These are phyloP conservation scores for Dendrobium catenatum DNA, from an alignment of 106 monocot species.

Conservation along the genomic window DNA sequence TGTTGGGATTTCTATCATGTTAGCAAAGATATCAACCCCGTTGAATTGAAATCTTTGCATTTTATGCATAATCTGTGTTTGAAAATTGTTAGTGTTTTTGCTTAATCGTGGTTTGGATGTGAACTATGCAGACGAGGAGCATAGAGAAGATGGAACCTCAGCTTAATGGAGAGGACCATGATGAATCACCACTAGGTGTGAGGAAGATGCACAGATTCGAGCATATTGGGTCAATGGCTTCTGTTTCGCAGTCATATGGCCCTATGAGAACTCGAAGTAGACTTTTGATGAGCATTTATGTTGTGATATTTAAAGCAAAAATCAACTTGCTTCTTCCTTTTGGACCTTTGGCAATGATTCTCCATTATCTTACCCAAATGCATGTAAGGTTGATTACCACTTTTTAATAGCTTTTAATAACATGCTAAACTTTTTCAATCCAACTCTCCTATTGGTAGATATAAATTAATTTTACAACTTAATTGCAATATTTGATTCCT, in stretches of 20 bases:
- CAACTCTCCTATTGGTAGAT: not conserved
- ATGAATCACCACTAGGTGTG: slow-evolving; percentile 11
- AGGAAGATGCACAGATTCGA: slow-evolving; percentile 52
- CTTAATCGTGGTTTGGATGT: not conserved
- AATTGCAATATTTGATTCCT: not conserved
- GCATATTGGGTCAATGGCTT: slow-evolving; percentile 52
- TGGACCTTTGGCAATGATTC: slow-evolving; percentile 79
- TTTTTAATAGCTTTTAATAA: not conserved
- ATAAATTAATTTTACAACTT: not conserved
- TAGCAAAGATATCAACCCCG: not conserved
- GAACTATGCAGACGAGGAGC: not conserved
- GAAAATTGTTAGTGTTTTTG: not conserved
- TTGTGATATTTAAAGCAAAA: slow-evolving; percentile 78
- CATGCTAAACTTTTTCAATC: not conserved
- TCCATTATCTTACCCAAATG: slow-evolving; percentile 76
- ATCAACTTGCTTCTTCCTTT: slow-evolving; percentile 89
- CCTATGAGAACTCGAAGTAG: slow-evolving; percentile 22
- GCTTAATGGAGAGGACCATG: slow-evolving; percentile 1
- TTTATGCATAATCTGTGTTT: not conserved
- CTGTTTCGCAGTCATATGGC: slow-evolving; percentile 34
- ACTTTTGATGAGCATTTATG: slow-evolving; percentile 46
- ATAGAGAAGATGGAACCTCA: slow-evolving; percentile 9
- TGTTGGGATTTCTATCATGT: not conserved
- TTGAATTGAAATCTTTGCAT: not conserved
- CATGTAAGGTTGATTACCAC: slow-evolving; percentile 51